A percentile compares a stretch with the other conserved stretches of the same genome.
Conservation (phyloP, 805 yeast genomes). For the Tetrapisispora taiwanensis region DNA sequence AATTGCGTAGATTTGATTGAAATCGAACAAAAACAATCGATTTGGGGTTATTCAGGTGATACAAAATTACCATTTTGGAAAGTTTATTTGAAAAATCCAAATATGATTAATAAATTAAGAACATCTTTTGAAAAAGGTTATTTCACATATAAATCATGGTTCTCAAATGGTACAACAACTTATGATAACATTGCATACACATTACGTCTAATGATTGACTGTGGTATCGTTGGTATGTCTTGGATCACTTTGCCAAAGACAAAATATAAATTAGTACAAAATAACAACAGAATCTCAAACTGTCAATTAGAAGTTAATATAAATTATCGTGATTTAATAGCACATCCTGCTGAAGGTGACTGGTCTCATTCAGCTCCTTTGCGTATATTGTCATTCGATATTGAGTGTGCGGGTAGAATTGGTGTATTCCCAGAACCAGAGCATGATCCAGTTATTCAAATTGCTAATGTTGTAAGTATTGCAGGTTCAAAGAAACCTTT, state of each 20-base stretch:
- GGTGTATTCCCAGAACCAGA: conserved; percentile 95
- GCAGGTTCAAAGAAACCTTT: conserved; percentile 76
- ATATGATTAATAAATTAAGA: conserved; percentile 57
- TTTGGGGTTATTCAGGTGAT: conserved; percentile 89
- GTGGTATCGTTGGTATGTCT: conserved; percentile 89
- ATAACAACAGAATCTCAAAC: conserved; percentile 43
- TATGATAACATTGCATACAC: conserved; percentile 86
- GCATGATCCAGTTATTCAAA: conserved; percentile 89
- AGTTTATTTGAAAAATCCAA: conserved; percentile 56
- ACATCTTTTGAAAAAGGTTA: conserved; percentile 79
- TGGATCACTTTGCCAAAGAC: conserved; percentile 86
- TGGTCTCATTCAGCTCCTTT: conserved; percentile 91
- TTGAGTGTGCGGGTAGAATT: conserved; percentile 96
- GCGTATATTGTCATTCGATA: conserved; percentile 88
- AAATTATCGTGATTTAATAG: conserved; percentile 53
- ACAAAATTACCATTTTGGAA: conserved; percentile 70
- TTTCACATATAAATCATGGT: conserved; percentile 53
- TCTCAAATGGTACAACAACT: conserved; percentile 51
- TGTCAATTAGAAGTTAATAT: conserved; percentile 81
- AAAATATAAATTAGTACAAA: conserved; percentile 44
- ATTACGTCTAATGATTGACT: conserved; percentile 82
- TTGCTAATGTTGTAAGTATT: conserved; percentile 84
- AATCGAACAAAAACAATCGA: conserved; percentile 62
- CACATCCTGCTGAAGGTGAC: conserved; percentile 87
- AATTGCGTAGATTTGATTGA: conserved; percentile 58